Percentiles rank a stretch among this genome's conserved stretches.
These are phyloP conservation scores for Ophiocordyceps australis DNA, from an alignment of 2,329 filamentous ascomycete species.

Conservation along the genomic window DNA sequence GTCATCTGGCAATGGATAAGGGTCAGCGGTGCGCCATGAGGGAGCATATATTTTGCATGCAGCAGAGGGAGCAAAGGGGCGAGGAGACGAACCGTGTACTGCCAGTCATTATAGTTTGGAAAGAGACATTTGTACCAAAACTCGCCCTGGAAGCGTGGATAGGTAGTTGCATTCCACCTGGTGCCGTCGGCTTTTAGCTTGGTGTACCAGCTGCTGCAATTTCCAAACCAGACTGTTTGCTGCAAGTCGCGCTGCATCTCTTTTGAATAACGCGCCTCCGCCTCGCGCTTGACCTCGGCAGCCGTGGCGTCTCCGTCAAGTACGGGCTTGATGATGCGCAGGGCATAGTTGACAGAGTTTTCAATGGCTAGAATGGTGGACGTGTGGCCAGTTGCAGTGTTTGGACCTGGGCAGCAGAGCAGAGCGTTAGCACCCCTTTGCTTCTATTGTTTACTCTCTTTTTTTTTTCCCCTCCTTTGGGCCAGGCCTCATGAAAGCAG, in stretches of 20 bases:
- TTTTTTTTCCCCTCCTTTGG: too few species aligned
- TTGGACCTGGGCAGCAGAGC: conserved; percentile 25
- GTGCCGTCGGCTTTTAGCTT: conserved; percentile 6
- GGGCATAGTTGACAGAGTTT: conserved; percentile 39
- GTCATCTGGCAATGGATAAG: not conserved
- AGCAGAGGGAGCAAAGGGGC: not conserved
- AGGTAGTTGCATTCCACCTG: conserved; percentile 15
- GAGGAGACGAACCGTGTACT: conserved; percentile 11
- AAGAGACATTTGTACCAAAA: conserved; percentile 19
- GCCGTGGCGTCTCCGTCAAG: conserved; percentile 13
- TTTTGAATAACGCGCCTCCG: conserved; percentile 14
- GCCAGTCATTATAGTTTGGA: conserved; percentile 13
- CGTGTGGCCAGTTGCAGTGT: conserved; percentile 42
- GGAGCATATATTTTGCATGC: not conserved
- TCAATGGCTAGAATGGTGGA: conserved; percentile 41
- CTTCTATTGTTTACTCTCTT: too few species aligned
- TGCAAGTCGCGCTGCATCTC: conserved; percentile 13
- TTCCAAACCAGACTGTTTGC: conserved; percentile 15
- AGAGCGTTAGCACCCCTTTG: too few species aligned
- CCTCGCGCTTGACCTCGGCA: conserved; percentile 13
- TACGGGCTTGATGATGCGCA: conserved; percentile 36
- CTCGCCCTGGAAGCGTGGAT: conserved; percentile 15
- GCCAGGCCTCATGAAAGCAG: too few species aligned
- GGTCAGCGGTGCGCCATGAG: not conserved
- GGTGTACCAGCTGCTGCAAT: conserved; percentile 19